Conservation (phyloP, 208 protist genomes). For the Crithidia sp. region DNA sequence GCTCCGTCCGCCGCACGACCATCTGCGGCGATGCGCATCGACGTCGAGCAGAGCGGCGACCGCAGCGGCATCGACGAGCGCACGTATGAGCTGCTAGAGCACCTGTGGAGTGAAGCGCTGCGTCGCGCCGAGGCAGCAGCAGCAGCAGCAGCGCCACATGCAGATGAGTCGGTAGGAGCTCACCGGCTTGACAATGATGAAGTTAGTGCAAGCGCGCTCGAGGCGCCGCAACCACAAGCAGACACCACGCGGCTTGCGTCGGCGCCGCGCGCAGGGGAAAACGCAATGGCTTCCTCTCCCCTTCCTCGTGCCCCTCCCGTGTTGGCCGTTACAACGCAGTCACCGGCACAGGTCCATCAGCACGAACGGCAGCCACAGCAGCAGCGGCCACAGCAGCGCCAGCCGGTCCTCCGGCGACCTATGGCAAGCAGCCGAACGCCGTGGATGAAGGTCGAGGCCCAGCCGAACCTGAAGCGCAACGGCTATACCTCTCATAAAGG, state of each 20-base stretch:
- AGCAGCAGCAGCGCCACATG: background rate
- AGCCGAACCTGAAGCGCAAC: slow-evolving; percentile 38
- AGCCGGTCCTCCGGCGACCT: slow-evolving; percentile 9
- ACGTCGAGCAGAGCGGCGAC: background rate
- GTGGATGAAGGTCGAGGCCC: slow-evolving; percentile 33
- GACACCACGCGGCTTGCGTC: slow-evolving; percentile 1
- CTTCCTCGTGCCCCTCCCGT: slow-evolving; percentile 5
- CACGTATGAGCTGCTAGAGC: slow-evolving; percentile 23
- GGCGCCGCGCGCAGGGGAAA: background rate
- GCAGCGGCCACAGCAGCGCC: background rate
- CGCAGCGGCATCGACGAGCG: slow-evolving; percentile 4
- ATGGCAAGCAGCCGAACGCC: background rate
- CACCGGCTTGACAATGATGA: background rate
- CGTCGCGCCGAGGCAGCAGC: slow-evolving; percentile 7
- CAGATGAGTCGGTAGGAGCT: background rate
- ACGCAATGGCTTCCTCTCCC: background rate
- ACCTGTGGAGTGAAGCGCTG: slow-evolving; percentile 22
- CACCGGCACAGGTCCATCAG: background rate
- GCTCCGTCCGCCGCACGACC: background rate
- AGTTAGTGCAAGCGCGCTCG: background rate
- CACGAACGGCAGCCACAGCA: background rate
- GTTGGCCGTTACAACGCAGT: too few species aligned
- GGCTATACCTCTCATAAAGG: slow-evolving; percentile 35
- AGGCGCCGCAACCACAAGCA: background rate
- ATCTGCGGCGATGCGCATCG: slow-evolving; percentile 1